Conservation (phyloP, 164 flowering plant genomes). For the Tetracentron sinense region DNA sequence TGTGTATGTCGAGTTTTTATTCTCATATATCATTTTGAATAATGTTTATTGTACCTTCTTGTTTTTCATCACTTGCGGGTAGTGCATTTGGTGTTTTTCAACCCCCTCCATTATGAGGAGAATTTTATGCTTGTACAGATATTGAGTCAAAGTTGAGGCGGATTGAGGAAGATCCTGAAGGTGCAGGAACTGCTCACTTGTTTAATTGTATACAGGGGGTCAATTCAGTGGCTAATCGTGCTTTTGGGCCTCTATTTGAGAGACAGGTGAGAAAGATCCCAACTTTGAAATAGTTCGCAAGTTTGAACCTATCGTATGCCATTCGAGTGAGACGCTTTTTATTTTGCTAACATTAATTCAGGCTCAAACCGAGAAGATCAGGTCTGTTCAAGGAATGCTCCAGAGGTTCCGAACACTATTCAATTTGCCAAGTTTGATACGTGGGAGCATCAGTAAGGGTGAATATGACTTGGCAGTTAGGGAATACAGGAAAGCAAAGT, state of each 20-base stretch:
- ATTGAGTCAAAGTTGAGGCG: constrained; percentile 90
- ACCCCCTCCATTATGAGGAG: not conserved
- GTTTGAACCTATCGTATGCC: constrained; percentile 1
- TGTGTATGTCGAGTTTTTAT: constrained; percentile 1
- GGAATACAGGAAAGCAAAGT: constrained; percentile 97
- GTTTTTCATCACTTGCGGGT: not conserved
- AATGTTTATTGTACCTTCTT: not conserved
- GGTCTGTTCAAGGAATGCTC: constrained; percentile 99
- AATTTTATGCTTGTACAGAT: constrained; percentile 43
- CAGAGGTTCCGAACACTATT: constrained; percentile 95
- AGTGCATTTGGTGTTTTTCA: constrained; percentile 7
- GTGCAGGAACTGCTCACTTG: constrained; percentile 88
- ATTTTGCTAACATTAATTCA: constrained; percentile 25
- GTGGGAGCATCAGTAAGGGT: constrained; percentile 93
- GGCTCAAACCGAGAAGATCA: constrained; percentile 98
- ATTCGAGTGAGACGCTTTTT: not conserved
- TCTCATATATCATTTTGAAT: not conserved
- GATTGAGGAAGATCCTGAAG: constrained; percentile 99
- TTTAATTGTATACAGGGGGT: constrained; percentile 69
- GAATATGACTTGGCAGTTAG: constrained; percentile 98
- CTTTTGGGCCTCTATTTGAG: constrained; percentile 92
- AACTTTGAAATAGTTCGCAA: constrained; percentile 10
- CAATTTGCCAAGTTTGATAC: constrained; percentile 94
- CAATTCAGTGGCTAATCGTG: constrained; percentile 72
- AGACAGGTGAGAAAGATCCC: constrained; percentile 68